Evolutionary conservation across 257 asterid genomes (phyloP).

Genomic region (Lithospermum erythrorhizon): DNA sequence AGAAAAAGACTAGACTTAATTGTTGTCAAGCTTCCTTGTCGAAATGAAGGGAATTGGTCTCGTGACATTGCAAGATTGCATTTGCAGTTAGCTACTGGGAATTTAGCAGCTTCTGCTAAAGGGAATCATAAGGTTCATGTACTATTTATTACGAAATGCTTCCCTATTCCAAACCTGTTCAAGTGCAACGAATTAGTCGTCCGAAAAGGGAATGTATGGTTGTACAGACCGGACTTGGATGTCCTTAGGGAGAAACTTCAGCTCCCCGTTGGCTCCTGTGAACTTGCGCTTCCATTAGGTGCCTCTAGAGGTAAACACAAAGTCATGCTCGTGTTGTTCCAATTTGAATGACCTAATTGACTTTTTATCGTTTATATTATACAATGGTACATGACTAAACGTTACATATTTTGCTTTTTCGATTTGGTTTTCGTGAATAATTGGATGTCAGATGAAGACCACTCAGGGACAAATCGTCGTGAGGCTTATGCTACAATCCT

Average conservation of each 20-base stretch:
- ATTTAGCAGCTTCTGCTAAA: slow-evolving; percentile 47
- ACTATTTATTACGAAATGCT: slow-evolving; percentile 48
- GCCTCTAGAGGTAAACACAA: slow-evolving; percentile 29
- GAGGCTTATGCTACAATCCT: slow-evolving; percentile 90
- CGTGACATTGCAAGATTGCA: slow-evolving; percentile 71
- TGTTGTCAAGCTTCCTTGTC: slow-evolving; percentile 72
- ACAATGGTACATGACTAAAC: no score
- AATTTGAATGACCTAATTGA: background rate
- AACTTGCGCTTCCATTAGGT: slow-evolving; percentile 76
- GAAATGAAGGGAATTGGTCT: slow-evolving; percentile 68
- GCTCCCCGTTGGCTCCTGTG: slow-evolving; percentile 84
- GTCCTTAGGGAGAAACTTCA: slow-evolving; percentile 43
- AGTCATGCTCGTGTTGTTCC: background rate
- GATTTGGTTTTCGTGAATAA: no score
- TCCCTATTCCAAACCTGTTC: slow-evolving; percentile 61
- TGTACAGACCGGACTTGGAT: slow-evolving; percentile 47
- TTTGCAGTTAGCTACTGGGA: slow-evolving; percentile 61
- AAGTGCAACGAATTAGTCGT: slow-evolving; percentile 47
- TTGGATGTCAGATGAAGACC: slow-evolving; percentile 26
- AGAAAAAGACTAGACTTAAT: slow-evolving; percentile 53
- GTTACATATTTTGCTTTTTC: no score
- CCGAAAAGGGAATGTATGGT: slow-evolving; percentile 45
- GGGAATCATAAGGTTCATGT: slow-evolving; percentile 44
- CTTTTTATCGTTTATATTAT: no score
- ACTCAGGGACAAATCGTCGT: slow-evolving; percentile 28